Evolutionary conservation across 768 basidiomycete genomes (phyloP), one percentile per base, ranked within the genome.

Genomic region (Neoboletus magnificus): DNA sequence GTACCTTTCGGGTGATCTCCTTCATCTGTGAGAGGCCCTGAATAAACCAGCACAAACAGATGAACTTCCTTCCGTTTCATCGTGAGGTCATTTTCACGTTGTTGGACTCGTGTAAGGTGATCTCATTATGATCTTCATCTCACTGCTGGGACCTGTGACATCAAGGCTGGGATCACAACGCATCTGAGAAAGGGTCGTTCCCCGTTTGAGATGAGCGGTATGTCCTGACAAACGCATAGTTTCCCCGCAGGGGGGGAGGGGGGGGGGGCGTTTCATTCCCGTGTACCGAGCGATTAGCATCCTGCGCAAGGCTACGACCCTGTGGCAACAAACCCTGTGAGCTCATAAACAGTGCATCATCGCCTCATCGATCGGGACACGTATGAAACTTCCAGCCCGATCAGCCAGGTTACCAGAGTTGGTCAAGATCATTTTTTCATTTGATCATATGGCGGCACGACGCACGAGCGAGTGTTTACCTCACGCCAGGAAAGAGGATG

Each of bases 81-180:
- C 40, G 48, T 53, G 60, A 58, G 50, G 61, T 47, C 48, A 50
- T 52, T 33, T 56, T 22, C 60, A 62, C 55, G 62, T 63, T 52
- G 57, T 41, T 10, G 13, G 23, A 55, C 54, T 12, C 46, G 39
- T 54, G 46, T 54, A 33, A 41, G 13, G 20, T 45, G 50, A 50
- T 62, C 41, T 42, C 37, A 37, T 45, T 33, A 10, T 36, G 15
- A 56, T 49, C 48, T 25, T 25, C 44, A 48, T 50, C 42, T 53
- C 10, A 22, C 23, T 18, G 12, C 53, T 16, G 37, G 29, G 32
- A 50, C 49, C 55, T 50, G 59, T 62, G 61, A 61, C 61, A 62
- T 57, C 61, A 57, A 44, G 25, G 35, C 8, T 23, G 43, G 25
- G 44, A 35, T 8, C n/a, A n/a, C 43, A 46, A 33, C 29, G 22